Evolutionary conservation across 352 stramenopile genomes (phyloP).

Genomic region (Phytophthora capsici): DNA sequence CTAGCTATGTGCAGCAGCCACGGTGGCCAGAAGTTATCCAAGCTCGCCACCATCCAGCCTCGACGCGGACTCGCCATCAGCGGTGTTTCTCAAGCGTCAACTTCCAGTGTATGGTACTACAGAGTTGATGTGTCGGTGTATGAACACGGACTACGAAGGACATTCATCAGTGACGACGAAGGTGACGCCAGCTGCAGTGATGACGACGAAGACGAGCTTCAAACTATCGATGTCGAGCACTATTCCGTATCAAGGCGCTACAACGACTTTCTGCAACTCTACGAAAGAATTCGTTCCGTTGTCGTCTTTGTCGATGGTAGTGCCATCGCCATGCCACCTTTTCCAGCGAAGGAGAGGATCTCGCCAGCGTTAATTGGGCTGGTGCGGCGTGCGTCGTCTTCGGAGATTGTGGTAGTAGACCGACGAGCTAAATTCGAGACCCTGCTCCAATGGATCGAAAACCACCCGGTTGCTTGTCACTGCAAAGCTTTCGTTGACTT

Average conservation of each 20-base stretch:
- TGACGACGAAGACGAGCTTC: background rate
- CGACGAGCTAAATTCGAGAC: background rate
- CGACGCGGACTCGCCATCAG: background rate
- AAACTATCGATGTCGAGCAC: background rate
- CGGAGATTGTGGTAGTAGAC: background rate
- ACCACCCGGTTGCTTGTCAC: background rate
- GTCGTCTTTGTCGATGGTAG: background rate
- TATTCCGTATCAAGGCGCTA: slow-evolving; percentile 1
- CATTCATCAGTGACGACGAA: slow-evolving; percentile 1
- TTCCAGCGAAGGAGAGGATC: background rate
- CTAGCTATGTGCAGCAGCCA: background rate
- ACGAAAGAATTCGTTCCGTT: slow-evolving; percentile 4
- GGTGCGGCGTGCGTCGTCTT: background rate
- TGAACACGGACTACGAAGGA: background rate
- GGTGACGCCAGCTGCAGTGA: background rate
- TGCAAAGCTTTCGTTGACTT: background rate
- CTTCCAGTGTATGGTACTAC: slow-evolving; percentile 1
- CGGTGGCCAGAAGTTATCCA: background rate
- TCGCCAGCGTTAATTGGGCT: background rate
- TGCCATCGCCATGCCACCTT: background rate
- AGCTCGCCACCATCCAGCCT: background rate
- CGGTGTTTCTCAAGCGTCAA: background rate
- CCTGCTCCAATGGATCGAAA: slow-evolving; percentile 1
- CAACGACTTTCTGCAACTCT: background rate
- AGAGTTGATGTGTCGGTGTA: slow-evolving; percentile 3